Evolutionary conservation across 164 flowering plant species (phyloP).

Genomic region (Pachysandra terminalis): DNA sequence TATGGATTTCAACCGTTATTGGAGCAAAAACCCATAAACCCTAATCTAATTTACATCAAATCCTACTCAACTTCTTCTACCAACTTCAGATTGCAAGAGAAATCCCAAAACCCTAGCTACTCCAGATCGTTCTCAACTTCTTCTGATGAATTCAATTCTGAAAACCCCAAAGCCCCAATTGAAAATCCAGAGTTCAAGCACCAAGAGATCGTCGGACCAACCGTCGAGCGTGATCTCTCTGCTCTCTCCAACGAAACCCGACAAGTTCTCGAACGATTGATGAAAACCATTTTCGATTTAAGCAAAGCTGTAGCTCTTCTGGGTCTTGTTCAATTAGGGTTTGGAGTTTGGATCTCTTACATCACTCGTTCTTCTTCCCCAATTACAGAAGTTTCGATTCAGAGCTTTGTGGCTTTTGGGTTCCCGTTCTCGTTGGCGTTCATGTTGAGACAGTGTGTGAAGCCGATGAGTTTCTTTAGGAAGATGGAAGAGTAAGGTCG

Average conservation of each 20-base stretch:
- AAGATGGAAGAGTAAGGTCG: conserved; percentile 92
- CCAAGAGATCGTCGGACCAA: conserved; percentile 35
- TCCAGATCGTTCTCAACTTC: conserved; percentile 14
- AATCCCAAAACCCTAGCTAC: neutral
- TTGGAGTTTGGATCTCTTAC: conserved; percentile 80
- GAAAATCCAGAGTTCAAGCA: conserved; percentile 22
- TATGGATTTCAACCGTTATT: neutral
- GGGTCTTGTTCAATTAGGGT: conserved; percentile 64
- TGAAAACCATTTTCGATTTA: conserved; percentile 57
- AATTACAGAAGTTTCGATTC: conserved; percentile 41
- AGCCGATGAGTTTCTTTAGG: conserved; percentile 75
- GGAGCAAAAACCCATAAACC: conserved; percentile 7
- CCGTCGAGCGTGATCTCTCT: conserved; percentile 35
- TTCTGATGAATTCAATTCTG: conserved; percentile 1
- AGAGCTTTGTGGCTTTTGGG: conserved; percentile 65
- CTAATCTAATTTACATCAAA: conserved; percentile 12
- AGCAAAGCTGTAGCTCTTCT: conserved; percentile 63
- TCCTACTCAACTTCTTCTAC: conserved; percentile 10
- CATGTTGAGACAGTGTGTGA: conserved; percentile 52
- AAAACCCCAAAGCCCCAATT: conserved; percentile 1
- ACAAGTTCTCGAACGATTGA: conserved; percentile 46
- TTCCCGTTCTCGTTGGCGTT: conserved; percentile 80
- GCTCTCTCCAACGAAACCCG: conserved; percentile 36
- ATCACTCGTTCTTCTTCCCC: conserved; percentile 37
- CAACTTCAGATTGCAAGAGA: neutral